Base-by-base conservation (phyloP, 2,329 filamentous ascomycete species). In the Rhynchosporium graminicola region DNA sequence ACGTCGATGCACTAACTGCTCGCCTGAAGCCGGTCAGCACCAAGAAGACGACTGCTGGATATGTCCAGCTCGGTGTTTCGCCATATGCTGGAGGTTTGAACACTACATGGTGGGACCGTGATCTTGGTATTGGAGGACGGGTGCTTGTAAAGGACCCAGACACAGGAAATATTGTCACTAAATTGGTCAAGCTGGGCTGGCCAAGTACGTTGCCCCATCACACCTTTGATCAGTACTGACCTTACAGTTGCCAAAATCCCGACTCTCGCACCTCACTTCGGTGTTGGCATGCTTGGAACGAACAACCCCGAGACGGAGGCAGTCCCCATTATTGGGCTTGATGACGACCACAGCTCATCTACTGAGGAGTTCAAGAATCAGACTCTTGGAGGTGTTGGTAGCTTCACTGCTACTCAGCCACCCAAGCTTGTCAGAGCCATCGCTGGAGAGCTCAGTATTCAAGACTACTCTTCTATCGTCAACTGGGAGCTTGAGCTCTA, bases 401-500 rank as follows among this genome's bases (percentile, higher is more conserved):
- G 88, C 4, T 99, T 98, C 73, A 83, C 87, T 51, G 82, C 89
- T 46, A 94, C 89, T 0, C 95, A 99, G 76, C 94, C 95, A 0
- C 87, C 90, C 33, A 87, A 87, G 66, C 84, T 99, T 26, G 92
- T 98, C 64, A 87, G 89, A 74, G 85, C 92, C 26, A 96, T 99
- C 72, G 85, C 89, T 7, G 83, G 83, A 13, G 83, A 95, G 74
- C 83, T 98, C n/a, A 86, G 85, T 36, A 85, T 98, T 65, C 78
- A 81, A 58, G 86, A 91, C 65, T 87, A 89, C 74, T 84, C 81
- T 69, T 84, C 82, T 58, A 97, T 99, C 66, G 80, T 97, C 62
- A 96, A 95, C 79, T 99, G 95, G 95, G 95, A 99, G 74, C 85
- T 98, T 43, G 95, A 99, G 78, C 87, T 99, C 38, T 99, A 89